These are phyloP conservation scores for Microcyclospora tardicrescens DNA, from an alignment of 2,329 filamentous ascomycete species.

Conservation along the genomic window DNA sequence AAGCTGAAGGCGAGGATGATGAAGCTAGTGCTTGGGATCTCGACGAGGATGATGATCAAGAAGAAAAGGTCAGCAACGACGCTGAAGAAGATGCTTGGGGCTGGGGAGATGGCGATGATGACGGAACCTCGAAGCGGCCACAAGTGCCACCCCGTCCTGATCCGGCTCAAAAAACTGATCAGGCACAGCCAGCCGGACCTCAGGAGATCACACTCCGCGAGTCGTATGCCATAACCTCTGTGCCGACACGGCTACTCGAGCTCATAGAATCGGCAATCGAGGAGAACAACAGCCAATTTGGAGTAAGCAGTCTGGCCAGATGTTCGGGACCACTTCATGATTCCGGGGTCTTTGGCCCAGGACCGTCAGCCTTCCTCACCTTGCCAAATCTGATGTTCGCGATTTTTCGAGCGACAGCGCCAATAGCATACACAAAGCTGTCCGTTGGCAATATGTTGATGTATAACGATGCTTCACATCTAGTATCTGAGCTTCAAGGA, in stretches of 20 bases:
- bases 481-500: conserved; percentile 40
- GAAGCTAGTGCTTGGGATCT: conserved; percentile 38
- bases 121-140: conserved; percentile 15
- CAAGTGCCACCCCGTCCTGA: conserved; percentile 6
- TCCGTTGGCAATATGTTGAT: conserved; percentile 48
- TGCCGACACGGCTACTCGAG: conserved; percentile 39
- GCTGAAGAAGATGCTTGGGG: conserved; percentile 59
- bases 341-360: conserved; percentile 26
- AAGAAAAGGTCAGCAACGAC: conserved; percentile 22
- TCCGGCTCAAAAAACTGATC: conserved; percentile 4
- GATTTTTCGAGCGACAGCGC: conserved; percentile 67
- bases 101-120: conserved; percentile 56
- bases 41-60: conserved; percentile 23
- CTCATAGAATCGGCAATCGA: too few species aligned
- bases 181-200: background rate
- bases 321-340: too few species aligned
- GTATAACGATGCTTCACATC: conserved; percentile 50
- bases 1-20: conserved; percentile 29
- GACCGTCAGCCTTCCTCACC: conserved; percentile 55
- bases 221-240: conserved; percentile 75
- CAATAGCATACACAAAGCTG: conserved; percentile 56
- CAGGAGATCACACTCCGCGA: conserved; percentile 58
- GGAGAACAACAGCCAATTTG: too few species aligned
- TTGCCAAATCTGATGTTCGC: conserved; percentile 61
- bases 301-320: too few species aligned